Evolutionary conservation across 208 protist genomes (phyloP), one percentile per base, ranked within the genome.

Genomic region (Vickermania spadyakhi): DNA sequence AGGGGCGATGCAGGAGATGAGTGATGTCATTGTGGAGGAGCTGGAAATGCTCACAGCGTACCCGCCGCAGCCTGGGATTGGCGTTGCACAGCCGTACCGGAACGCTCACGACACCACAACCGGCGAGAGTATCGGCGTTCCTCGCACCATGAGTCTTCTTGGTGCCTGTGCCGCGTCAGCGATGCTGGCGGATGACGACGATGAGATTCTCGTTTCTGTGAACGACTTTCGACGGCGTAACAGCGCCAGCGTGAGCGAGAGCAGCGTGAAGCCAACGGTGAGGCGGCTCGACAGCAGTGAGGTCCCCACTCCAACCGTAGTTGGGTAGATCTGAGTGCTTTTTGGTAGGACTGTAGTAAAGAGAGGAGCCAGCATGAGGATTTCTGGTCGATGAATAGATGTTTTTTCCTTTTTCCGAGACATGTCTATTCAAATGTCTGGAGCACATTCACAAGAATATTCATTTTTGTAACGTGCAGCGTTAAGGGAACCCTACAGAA

Each of bases 191-290:
- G 36, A 45, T 7, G 36, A 45, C 36, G 36, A 45, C 36, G 36
- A 45, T 18, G 36, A 45, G 36, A 45, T 45, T 45, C 23, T 61
- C 27, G 50, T 68, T n/a, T 68, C 31, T 36, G 30, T 41, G 2
- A 25, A 54, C 31, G 29, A 22, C 29, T 58, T 18, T 31, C 21
- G 31, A 45, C 49, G 2, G 21, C 26, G n/a, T 28, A 60, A 53
- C 29, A 7, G 27, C 3, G 52, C 18, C 5, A 11, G 25, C 29
- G 28, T 28, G 3, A 18, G 31, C 52, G 28, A 55, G 2, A 28
- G 26, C 2, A 52, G 18, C 1, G 27, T n/a, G n/a, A n/a, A n/a
- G n/a, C n/a, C n/a, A n/a, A n/a, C n/a, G n/a, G n/a, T n/a, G n/a
- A n/a, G n/a, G n/a, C n/a, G n/a, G n/a, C n/a, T n/a, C n/a, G n/a